Conservation (phyloP, 176 grass and related monocot species). For the Alopecurus myosuroides region DNA sequence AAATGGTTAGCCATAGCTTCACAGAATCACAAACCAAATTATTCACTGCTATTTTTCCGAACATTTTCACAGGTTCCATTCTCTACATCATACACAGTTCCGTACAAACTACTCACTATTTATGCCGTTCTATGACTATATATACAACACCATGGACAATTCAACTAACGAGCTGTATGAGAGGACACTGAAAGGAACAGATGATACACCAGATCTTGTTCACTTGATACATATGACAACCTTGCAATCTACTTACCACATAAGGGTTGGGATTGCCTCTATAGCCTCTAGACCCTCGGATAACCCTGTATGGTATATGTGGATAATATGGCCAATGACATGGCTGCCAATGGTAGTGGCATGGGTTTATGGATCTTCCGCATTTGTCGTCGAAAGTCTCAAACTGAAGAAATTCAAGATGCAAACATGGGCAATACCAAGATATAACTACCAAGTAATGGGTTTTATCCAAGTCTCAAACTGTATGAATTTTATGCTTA, state of each 20-base stretch:
- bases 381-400: constrained; percentile 69
- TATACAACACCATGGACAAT: constrained; percentile 74
- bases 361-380: constrained; percentile 59
- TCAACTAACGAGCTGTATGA: constrained; percentile 66
- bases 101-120: constrained; percentile 87
- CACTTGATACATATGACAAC: constrained; percentile 80
- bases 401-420: constrained; percentile 62
- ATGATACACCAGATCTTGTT: constrained; percentile 61
- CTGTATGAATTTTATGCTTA: background rate
- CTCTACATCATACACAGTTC: constrained; percentile 88
- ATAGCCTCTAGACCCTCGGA: constrained; percentile 64
- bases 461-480: too few relatives aligned
- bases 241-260: constrained; percentile 58
- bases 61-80: constrained; percentile 58
- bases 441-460: constrained; percentile 84
- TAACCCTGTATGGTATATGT: constrained; percentile 46
- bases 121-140: constrained; percentile 90
- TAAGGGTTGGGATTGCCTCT: constrained; percentile 69
- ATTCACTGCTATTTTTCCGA: background rate
- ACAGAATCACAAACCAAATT: background rate
- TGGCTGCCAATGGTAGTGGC: constrained; percentile 58
- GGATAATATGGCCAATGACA: constrained; percentile 46
- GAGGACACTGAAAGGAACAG: constrained; percentile 53
- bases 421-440: constrained; percentile 79
- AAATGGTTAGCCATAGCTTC: constrained; percentile 4